These are phyloP conservation scores for Penicillium sp. DNA, from an alignment of 2,329 filamentous ascomycete species.

Conservation along the genomic window DNA sequence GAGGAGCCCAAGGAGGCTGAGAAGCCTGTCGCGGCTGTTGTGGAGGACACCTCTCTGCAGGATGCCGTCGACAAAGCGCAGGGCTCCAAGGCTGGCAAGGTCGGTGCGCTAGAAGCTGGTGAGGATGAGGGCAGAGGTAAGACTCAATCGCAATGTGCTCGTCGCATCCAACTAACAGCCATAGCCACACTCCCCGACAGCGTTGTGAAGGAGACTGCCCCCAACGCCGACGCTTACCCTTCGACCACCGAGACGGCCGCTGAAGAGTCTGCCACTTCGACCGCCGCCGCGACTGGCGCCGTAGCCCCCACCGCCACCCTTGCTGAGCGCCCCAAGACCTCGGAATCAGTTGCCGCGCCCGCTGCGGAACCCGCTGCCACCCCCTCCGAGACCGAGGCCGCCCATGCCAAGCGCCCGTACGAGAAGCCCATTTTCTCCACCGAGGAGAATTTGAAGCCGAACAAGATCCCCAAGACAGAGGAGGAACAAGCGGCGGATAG, in stretches of 20 bases:
- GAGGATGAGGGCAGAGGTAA: conserved; percentile 17
- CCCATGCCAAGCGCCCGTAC: conserved; percentile 34
- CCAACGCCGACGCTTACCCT: conserved; percentile 16
- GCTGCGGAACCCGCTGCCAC: conserved; percentile 4
- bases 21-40: conserved; percentile 1
- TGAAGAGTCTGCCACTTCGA: conserved; percentile 17
- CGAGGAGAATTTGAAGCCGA: conserved; percentile 29
- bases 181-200: conserved; percentile 20
- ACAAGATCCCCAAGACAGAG: conserved; percentile 34
- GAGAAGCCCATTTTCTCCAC: conserved; percentile 30
- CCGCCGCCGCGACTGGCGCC: conserved; percentile 5
- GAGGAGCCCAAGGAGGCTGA: not conserved
- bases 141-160: conserved; percentile 3
- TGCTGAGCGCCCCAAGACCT: conserved; percentile 13
- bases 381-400: conserved; percentile 15
- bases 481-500: conserved; percentile 20
- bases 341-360: conserved; percentile 5
- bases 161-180: not conserved
- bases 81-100: conserved; percentile 19
- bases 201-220: conserved; percentile 15
- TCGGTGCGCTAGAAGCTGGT: conserved; percentile 14
- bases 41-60: conserved; percentile 12
- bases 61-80: conserved; percentile 21
- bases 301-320: conserved; percentile 6
- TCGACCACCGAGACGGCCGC: conserved; percentile 17